These are phyloP conservation scores for Vaccinium darrowii DNA, from an alignment of 148 eudicot species.

Conservation along the genomic window DNA sequence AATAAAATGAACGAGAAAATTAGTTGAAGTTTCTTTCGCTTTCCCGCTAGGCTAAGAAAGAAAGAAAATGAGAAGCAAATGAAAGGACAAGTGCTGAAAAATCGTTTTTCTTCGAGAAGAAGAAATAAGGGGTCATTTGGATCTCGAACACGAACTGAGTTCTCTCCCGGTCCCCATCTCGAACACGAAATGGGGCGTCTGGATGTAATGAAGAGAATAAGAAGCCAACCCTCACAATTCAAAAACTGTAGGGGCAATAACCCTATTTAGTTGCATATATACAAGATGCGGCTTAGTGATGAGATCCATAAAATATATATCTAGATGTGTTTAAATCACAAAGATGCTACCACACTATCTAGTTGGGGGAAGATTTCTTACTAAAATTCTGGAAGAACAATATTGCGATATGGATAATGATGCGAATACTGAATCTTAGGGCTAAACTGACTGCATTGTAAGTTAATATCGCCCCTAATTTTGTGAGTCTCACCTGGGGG, in stretches of 20 bases:
- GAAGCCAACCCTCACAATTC: not conserved
- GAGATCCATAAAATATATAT: not conserved
- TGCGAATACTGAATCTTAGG: not conserved
- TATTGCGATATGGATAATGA: not conserved
- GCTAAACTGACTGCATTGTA: not conserved
- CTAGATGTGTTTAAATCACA: not conserved
- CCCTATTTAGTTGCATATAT: not conserved
- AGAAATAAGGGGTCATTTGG: not conserved
- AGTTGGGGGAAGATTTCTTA: not conserved
- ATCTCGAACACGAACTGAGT: too few relatives aligned
- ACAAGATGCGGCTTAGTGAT: not conserved
- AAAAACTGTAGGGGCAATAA: not conserved
- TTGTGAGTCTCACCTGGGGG: not conserved
- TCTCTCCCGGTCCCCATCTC: too few relatives aligned
- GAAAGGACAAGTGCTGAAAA: not conserved
- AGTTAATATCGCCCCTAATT: not conserved
- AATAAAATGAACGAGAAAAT: not conserved
- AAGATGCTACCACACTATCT: not conserved
- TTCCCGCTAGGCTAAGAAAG: not conserved
- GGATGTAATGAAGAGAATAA: not conserved
- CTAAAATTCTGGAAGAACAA: not conserved
- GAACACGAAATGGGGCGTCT: not conserved
- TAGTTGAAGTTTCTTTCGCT: not conserved
- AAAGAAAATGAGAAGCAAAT: not conserved
- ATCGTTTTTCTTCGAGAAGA: not conserved